Conservation (phyloP, 2,329 filamentous ascomycete species). For the Tolypocladium paradoxum region DNA sequence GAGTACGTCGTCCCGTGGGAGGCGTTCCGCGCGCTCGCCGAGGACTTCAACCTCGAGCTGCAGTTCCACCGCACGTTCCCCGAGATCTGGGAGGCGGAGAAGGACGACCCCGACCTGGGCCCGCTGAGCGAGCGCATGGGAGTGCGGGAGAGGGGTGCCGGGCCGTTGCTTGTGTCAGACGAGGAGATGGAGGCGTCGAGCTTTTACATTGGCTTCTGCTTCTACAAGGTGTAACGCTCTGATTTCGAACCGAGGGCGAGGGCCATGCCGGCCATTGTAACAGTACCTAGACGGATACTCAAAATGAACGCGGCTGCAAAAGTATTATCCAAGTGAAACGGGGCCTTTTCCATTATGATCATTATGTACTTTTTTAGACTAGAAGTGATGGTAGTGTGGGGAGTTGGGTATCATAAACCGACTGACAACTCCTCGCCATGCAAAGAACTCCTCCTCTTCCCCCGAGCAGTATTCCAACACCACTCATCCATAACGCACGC, state of each 20-base stretch:
- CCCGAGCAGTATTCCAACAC: background rate
- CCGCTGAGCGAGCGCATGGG: conserved; percentile 92
- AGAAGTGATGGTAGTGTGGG: conserved; percentile 1
- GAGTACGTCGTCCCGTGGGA: conserved; percentile 99
- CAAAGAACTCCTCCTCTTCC: conserved; percentile 1
- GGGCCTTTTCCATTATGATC: background rate
- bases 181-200: conserved; percentile 88
- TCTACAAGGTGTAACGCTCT: conserved; percentile 72
- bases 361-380: background rate
- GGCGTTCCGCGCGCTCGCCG: conserved; percentile 86
- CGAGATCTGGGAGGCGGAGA: conserved; percentile 87
- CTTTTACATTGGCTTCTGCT: conserved; percentile 93
- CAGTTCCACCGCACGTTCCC: conserved; percentile 86
- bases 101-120: conserved; percentile 71
- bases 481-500: background rate
- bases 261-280: background rate
- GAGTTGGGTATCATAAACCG: conserved; percentile 22
- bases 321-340: background rate
- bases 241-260: background rate
- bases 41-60: conserved; percentile 92
- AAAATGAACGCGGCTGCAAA: background rate
- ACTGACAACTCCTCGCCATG: conserved; percentile 12
- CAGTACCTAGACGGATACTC: background rate
- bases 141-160: conserved; percentile 62
- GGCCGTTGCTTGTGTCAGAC: conserved; percentile 58